Conservation (phyloP, 495 filamentous ascomycete species). For the Coniosporium apollinis region DNA sequence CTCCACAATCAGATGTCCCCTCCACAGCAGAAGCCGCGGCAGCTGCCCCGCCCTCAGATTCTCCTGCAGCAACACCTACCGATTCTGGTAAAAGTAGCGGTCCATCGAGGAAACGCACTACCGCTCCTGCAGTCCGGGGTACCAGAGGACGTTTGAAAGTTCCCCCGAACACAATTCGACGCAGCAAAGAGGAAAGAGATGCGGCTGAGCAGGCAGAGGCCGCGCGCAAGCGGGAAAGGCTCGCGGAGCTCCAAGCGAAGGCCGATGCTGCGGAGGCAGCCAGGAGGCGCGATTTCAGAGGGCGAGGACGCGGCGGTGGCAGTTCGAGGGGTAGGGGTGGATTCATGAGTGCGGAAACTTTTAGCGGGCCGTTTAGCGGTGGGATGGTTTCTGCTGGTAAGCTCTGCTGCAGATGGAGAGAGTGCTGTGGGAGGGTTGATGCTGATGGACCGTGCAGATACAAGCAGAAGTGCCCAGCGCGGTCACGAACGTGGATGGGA, state of each 20-base stretch:
- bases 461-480: slow-evolving; percentile 1
- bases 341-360: slow-evolving; percentile 3
- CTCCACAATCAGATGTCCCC: too few species aligned
- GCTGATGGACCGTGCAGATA: not conserved
- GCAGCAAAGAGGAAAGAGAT: slow-evolving; percentile 16
- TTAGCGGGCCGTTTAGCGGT: slow-evolving; percentile 18
- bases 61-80: not conserved
- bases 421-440: slow-evolving; percentile 1
- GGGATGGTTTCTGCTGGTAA: slow-evolving; percentile 9
- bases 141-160: not conserved
- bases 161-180: slow-evolving; percentile 5
- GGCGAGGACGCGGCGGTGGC: not conserved
- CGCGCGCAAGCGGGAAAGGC: slow-evolving; percentile 7
- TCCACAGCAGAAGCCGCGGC: too few species aligned
- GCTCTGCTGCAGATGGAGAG: not conserved
- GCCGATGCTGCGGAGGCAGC: slow-evolving; percentile 7
- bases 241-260: slow-evolving; percentile 3
- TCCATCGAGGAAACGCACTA: not conserved
- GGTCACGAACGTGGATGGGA: not conserved
- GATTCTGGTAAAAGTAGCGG: not conserved
- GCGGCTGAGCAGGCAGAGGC: slow-evolving; percentile 10
- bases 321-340: slow-evolving; percentile 8
- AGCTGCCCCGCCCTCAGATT: not conserved
- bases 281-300: slow-evolving; percentile 3
- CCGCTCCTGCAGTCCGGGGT: not conserved